phyloP scores from a whole-genome alignment of 345 rosid genomes.

The Camelina sativa region DNA sequence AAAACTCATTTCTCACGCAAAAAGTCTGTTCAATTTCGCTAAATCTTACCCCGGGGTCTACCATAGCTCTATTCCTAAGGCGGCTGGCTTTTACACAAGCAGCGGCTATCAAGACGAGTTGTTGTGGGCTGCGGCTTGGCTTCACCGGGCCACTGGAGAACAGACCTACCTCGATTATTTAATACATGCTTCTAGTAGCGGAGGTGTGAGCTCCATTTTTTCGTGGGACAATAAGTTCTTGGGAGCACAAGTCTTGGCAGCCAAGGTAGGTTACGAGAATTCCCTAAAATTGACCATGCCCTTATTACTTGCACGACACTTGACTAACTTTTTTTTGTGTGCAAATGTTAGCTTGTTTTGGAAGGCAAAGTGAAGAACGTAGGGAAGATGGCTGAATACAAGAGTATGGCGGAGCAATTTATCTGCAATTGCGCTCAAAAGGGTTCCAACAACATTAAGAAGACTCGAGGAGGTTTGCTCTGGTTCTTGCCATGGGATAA shows the following conservation, averaged over 20 bases:
- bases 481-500: slow-evolving; percentile 57
- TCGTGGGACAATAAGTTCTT: slow-evolving; percentile 95
- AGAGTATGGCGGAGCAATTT: slow-evolving; percentile 85
- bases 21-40: slow-evolving; percentile 54
- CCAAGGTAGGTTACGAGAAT: slow-evolving; percentile 59
- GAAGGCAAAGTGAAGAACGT: slow-evolving; percentile 47
- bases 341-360: slow-evolving; percentile 66
- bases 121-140: slow-evolving; percentile 97
- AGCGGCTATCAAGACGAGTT: slow-evolving; percentile 75
- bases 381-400: slow-evolving; percentile 64
- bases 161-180: slow-evolving; percentile 67
- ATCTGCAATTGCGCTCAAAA: slow-evolving; percentile 86
- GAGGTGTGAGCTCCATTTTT: slow-evolving; percentile 71
- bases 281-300: background rate
- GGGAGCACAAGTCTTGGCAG: slow-evolving; percentile 85
- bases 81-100: slow-evolving; percentile 51
- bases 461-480: slow-evolving; percentile 64
- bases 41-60: slow-evolving; percentile 43
- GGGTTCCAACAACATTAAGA: slow-evolving; percentile 53
- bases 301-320: background rate
- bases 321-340: background rate
- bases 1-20: slow-evolving; percentile 56
- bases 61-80: slow-evolving; percentile 45
- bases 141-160: slow-evolving; percentile 77
- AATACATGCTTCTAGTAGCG: slow-evolving; percentile 60